Base-by-base conservation (phyloP, 495 filamentous ascomycete genomes). In the Lasiosphaeriaceae sp. region DNA sequence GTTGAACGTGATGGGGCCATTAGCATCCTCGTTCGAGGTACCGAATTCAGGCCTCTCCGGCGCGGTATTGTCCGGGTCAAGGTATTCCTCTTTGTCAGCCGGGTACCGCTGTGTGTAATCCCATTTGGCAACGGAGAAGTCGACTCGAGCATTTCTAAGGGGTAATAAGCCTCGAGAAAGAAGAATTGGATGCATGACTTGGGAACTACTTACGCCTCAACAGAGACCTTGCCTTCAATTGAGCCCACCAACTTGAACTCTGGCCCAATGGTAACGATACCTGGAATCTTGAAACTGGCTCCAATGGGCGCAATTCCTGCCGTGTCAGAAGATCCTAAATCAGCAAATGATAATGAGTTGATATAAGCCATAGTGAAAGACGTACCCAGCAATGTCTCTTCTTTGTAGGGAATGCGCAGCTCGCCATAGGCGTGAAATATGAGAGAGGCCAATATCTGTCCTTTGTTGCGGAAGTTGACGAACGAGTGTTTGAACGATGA, bases 251-350 rank as follows among this genome's bases (percentile, higher is more conserved):
- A 21, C 11, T 55, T 61, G 44, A 74, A 51, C 11, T 68, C 53
- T 4, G 73, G 71, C 4, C 71, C 71, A n/a, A 76, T 56, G 2
- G 67, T 72, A 0, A 65, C 59, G 23, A 76, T 63, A 0, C 69
- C 69, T 0, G 71, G 73, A 8, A 76, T 65, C 6, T 37, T 22
- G 54, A 76, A 69, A 6, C 58, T 60, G 0, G 69, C 71, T 19
- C 68, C 66, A 52, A 61, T 31, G 26, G 26, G 26, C 4, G 26
- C 26, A 9, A 57, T 11, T 37, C 49, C 47, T 57, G 21, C 21
- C 50, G 26, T 34, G 51, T 51, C 23, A 58, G 46, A 16, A 65
- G 23, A 29, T 61, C 52, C 47, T 22, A 31, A 59, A 45, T 7
- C 19, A 39, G 12, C 61, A 51, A 21, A n/a, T n/a, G n/a, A n/a